Evolutionary conservation across 768 basidiomycete species (phyloP).

Genomic region (Russula compacta): DNA sequence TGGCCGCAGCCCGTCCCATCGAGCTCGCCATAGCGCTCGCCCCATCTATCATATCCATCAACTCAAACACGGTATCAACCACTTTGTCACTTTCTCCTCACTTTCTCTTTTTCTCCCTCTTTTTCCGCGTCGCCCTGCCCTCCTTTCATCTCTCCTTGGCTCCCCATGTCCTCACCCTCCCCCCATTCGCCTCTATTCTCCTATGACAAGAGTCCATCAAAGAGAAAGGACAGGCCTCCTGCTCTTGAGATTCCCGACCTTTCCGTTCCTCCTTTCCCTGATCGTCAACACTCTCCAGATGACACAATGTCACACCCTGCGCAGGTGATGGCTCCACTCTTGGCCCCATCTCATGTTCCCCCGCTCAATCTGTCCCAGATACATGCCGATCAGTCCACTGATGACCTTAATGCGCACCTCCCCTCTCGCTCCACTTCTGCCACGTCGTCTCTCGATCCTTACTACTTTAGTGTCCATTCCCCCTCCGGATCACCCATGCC

Average conservation of each 20-base stretch:
- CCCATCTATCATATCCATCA: constrained; percentile 8
- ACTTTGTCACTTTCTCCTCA: constrained; percentile 15
- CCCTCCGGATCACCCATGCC: constrained; percentile 59
- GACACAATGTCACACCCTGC: constrained; percentile 13
- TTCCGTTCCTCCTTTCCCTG: constrained; percentile 30
- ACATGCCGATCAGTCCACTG: constrained; percentile 38
- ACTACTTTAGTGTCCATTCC: constrained; percentile 71
- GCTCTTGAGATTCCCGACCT: constrained; percentile 40
- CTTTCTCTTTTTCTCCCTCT: constrained; percentile 20
- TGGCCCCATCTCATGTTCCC: not conserved
- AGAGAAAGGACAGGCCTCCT: constrained; percentile 44
- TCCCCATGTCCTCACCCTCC: constrained; percentile 34
- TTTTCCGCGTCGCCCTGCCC: constrained; percentile 27
- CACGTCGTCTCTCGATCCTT: constrained; percentile 78
- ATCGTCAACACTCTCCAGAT: constrained; percentile 25
- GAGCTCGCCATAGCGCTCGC: constrained; percentile 21
- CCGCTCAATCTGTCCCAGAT: constrained; percentile 28
- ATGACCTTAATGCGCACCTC: constrained; percentile 28
- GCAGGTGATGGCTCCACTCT: constrained; percentile 9
- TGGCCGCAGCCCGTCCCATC: constrained; percentile 12
- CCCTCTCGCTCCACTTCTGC: constrained; percentile 62
- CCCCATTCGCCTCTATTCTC: constrained; percentile 21
- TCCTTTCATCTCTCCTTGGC: constrained; percentile 31
- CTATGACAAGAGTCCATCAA: constrained; percentile 32
- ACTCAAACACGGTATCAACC: not conserved